These are phyloP conservation scores for Usnea hakonensis DNA, from an alignment of 495 filamentous ascomycete genomes.

Conservation along the genomic window DNA sequence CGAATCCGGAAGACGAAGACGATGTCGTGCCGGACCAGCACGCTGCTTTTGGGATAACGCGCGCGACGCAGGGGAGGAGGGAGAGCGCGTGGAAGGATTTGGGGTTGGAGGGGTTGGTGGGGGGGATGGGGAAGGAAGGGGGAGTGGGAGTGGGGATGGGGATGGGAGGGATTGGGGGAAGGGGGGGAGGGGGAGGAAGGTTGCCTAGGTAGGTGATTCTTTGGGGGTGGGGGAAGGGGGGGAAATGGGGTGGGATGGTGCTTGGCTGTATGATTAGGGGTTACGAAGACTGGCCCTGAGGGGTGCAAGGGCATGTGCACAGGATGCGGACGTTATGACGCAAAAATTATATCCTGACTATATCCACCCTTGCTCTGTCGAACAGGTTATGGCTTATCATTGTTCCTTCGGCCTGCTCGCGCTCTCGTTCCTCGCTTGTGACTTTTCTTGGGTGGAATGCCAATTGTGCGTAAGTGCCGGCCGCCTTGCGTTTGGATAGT, in stretches of 20 bases:
- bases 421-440: constrained; percentile 47
- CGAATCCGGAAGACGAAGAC: constrained; percentile 96
- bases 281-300: background rate
- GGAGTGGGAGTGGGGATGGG: constrained; percentile 46
- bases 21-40: constrained; percentile 97
- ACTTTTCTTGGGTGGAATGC: constrained; percentile 56
- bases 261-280: background rate
- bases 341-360: constrained; percentile 58
- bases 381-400: constrained; percentile 66
- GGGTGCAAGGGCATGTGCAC: background rate
- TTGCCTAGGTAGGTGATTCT: constrained; percentile 41
- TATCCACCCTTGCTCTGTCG: constrained; percentile 76
- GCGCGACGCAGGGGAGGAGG: constrained; percentile 58
- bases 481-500: constrained; percentile 69
- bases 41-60: constrained; percentile 88
- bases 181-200: constrained; percentile 4
- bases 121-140: constrained; percentile 34
- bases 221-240: background rate
- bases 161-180: constrained; percentile 25
- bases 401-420: constrained; percentile 34
- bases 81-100: constrained; percentile 84
- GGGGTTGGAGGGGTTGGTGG: constrained; percentile 49
- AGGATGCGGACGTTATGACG: background rate
- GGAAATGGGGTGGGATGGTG: background rate
- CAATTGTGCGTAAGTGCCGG: constrained; percentile 76